Evolutionary conservation across 306 rosid species (phyloP).

Genomic region (Prunus padus): DNA sequence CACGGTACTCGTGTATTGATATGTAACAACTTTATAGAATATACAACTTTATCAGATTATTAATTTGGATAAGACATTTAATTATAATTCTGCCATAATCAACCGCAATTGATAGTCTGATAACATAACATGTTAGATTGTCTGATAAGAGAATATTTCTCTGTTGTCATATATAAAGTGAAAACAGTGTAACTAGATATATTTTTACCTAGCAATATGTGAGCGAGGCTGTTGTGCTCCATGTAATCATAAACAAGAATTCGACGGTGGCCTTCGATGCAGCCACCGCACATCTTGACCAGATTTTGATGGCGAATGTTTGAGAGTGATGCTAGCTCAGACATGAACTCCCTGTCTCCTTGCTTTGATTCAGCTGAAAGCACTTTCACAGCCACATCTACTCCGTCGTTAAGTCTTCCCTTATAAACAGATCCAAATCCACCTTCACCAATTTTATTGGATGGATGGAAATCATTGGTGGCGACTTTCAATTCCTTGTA

Average conservation of each 20-base stretch:
- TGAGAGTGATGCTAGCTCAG: constrained; percentile 34
- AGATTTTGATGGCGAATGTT: constrained; percentile 27
- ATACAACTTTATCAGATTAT: too few species aligned
- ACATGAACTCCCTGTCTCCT: constrained; percentile 38
- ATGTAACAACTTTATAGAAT: too few species aligned
- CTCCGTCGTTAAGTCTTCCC: constrained; percentile 28
- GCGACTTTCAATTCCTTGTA: constrained; percentile 30
- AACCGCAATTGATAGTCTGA: too few species aligned
- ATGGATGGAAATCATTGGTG: constrained; percentile 30
- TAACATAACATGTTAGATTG: too few species aligned
- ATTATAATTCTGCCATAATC: too few species aligned
- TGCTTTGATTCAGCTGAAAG: constrained; percentile 31
- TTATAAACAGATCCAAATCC: constrained; percentile 38
- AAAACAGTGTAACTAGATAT: neutral
- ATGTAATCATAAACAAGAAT: constrained; percentile 33
- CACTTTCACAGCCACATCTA: constrained; percentile 30
- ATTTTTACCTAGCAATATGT: constrained; percentile 19
- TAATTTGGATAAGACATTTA: too few species aligned
- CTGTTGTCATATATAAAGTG: neutral
- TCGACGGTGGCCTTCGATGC: constrained; percentile 24
- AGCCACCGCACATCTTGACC: constrained; percentile 29
- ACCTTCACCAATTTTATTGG: constrained; percentile 36
- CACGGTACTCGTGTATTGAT: too few species aligned
- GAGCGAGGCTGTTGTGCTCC: constrained; percentile 30
- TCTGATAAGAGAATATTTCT: too few species aligned